Percentiles rank a stretch among this genome's conserved stretches.
Conservation (phyloP, 148 eudicot genomes). For the Silene latifolia region DNA sequence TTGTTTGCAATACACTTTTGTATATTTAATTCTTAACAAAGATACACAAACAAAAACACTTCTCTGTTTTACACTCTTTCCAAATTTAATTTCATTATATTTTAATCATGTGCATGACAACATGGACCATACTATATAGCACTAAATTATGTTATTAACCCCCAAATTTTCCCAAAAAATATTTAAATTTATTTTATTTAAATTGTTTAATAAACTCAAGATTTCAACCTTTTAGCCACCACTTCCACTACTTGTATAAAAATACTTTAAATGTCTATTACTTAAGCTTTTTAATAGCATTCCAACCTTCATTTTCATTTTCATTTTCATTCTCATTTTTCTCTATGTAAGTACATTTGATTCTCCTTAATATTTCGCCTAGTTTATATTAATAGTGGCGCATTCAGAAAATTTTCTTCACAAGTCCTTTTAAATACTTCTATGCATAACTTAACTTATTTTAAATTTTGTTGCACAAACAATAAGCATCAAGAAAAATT, state of each 20-base stretch:
- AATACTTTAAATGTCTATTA: constrained; percentile 2
- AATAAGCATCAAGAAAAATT: too few relatives aligned
- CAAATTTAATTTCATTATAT: background rate
- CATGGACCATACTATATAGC: background rate
- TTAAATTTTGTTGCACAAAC: too few relatives aligned
- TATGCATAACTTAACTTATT: too few relatives aligned
- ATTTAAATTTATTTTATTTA: too few relatives aligned
- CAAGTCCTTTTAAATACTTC: too few relatives aligned
- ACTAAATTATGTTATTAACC: background rate
- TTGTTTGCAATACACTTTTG: background rate
- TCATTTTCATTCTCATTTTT: background rate
- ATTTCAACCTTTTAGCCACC: constrained; percentile 23
- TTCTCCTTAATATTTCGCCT: constrained; percentile 6
- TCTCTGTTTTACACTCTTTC: constrained; percentile 4
- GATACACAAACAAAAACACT: constrained; percentile 6
- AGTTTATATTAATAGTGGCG: too few relatives aligned
- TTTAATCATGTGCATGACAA: background rate
- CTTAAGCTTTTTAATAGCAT: constrained; percentile 21
- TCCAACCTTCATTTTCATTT: constrained; percentile 7
- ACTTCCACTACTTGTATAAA: constrained; percentile 25
- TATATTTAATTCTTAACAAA: background rate
- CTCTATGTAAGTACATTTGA: background rate
- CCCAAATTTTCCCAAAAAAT: too few relatives aligned
- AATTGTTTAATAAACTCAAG: background rate
- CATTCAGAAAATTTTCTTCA: too few relatives aligned